Evolutionary conservation across 306 rosid genomes (phyloP), one percentile per base, ranked within the genome.

Genomic region (Amphicarpaea edgeworthii): DNA sequence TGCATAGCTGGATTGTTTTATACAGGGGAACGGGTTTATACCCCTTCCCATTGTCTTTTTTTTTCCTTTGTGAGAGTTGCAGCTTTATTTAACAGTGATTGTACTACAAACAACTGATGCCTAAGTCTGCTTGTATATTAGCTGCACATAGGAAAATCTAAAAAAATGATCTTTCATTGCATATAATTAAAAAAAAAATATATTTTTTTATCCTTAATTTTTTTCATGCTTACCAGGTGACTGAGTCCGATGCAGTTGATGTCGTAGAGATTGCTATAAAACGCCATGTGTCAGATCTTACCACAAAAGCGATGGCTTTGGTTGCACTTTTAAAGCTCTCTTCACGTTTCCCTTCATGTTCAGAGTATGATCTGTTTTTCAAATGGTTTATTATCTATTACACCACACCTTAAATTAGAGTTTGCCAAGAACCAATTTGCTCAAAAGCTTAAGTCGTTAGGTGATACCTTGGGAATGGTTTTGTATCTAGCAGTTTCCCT

Each of bases 261-360:
- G 70, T 89, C 58, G 70, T 84, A 32, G 99, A 95, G 83, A 74
- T 86, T 81, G 90, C 91, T 76, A 85, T 89, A 65, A 90, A 89
- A 77, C 90, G 83, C 5, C 97, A 86, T 77, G 79, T 80, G 28
- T 89, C 93, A 1, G 96, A 92, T 85, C 91, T 90, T 57, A 85
- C 96, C 49, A 95, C 97, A 45, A 90, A 92, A 86, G 81, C 97
- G 1, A 95, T 95, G 99, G 95, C 93, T 80, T 77, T 95, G 92
- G 83, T 85, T 87, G 91, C 98, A 75, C 82, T 95, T 70, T 78
- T 95, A 77, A 95, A 95, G 91, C 92, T 92, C 68, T 92, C 96
- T 83, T 95, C 99, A 54, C 98, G 99, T 72, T 95, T 95, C 76
- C 93, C 99, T 72, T 85, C 98, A 75, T 90, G 88, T 85, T 92